Evolutionary conservation across 208 protist genomes (phyloP), one percentile per base, ranked within the genome.

Genomic region (Leishmania martiniquensis): DNA sequence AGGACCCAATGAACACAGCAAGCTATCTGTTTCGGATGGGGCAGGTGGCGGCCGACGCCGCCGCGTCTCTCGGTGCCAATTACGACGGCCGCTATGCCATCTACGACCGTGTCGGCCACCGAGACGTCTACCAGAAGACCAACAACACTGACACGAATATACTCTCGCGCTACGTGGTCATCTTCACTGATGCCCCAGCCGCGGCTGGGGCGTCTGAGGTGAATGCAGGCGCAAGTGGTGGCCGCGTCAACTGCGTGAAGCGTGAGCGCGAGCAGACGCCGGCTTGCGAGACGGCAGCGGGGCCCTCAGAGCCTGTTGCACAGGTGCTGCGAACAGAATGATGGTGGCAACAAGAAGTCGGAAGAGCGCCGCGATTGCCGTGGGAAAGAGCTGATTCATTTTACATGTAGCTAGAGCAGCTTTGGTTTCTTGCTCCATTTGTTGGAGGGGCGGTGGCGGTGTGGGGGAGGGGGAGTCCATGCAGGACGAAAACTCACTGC

Each of bases 111-210:
- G 70, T 96, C 15, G 89, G 88, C 20, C 60, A 86, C 52, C 84
- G 87, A 20, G 83, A 90, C 71, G 70, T 89, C 60, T 96, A 89
- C 76, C 84, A 85, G 20, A 96, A 96, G 75, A 88, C 92, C 17
- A 83, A 87, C 45, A 88, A 87, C 74, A 81, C 75, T 17, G 83
- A 91, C 55, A 75, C 63, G 42, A 88, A 85, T 37, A 83, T 87
- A 6, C 86, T 89, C 37, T 84, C 85, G 51, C 88, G 82, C 29
- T 92, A 96, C 72, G 87, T 93, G 4, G 70, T 96, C 4, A 72
- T 93, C 59, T 94, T 94, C 65, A 73, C 59, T 22, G 81, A 91
- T 37, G 80, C 81, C 15, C 42, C 75, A 55, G 60, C n/a, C 44
- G 42, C 74, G 1, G n/a, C 60, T 2, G 65, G 68, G 12, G 68